These are phyloP conservation scores for Ustilago cynodontis DNA, from an alignment of 1,284 basidiomycete species.

Conservation along the genomic window DNA sequence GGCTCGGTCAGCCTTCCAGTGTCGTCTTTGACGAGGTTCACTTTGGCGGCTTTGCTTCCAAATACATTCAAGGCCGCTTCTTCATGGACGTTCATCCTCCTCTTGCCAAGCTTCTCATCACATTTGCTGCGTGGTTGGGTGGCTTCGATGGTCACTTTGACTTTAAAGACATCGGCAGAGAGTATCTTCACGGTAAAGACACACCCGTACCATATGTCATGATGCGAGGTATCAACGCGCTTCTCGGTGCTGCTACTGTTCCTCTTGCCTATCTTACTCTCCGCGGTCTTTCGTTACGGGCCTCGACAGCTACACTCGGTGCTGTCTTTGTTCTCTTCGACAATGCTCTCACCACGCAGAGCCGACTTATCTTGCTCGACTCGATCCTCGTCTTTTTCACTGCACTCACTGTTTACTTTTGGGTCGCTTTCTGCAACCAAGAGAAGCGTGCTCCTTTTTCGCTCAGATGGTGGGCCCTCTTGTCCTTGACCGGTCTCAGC, in stretches of 20 bases:
- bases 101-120: conserved; percentile 93
- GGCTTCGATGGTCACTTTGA: conserved; percentile 96
- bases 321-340: conserved; percentile 94
- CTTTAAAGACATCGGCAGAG: conserved; percentile 89
- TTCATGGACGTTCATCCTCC: conserved; percentile 98
- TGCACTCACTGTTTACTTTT: conserved; percentile 85
- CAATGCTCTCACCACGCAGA: conserved; percentile 94
- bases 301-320: conserved; percentile 88
- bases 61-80: conserved; percentile 88
- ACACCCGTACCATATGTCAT: conserved; percentile 88
- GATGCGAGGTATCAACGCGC: conserved; percentile 92
- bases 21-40: conserved; percentile 70
- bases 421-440: conserved; percentile 91
- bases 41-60: conserved; percentile 77
- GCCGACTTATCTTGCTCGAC: conserved; percentile 95
- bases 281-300: conserved; percentile 84
- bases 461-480: conserved; percentile 90
- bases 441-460: conserved; percentile 82
- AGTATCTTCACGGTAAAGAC: conserved; percentile 64
- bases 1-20: conserved; percentile 64
- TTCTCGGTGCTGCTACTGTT: conserved; percentile 88
- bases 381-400: conserved; percentile 98
- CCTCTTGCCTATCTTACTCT: conserved; percentile 94
- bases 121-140: conserved; percentile 85
- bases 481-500: conserved; percentile 85